Evolutionary conservation across 768 basidiomycete species (phyloP), one percentile per base, ranked within the genome.

Genomic region (Lactifluus pinguis): DNA sequence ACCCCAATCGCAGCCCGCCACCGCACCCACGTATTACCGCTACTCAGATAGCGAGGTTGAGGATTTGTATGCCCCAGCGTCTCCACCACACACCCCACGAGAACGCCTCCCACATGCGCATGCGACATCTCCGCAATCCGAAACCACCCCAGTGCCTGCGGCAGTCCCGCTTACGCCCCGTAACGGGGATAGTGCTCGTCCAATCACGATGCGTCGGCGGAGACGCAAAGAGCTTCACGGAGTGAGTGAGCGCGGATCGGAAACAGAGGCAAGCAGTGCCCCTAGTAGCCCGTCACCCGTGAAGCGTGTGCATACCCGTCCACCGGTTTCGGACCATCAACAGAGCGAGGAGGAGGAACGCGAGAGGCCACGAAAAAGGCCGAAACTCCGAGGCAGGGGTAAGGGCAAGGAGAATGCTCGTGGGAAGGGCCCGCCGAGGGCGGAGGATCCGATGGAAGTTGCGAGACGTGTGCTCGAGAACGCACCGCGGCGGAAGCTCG

Each of bases 341-440:
- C 51, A 42, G 38, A 67, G 70, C 59, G 60, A 65, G 38, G 61
- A 69, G 64, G 61, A 69, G 66, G 70, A 25, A 2, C 25, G 68
- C 47, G 72, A 69, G 54, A 68, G 69, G 66, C 75, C 73, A 62
- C 69, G 71, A 55, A 76, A 77, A 62, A 69, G 60, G 19, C 60
- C 64, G 49, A 68, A 62, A 44, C 34, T 52, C 19, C 67, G 68
- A 49, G 56, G 39, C 11, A 61, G 57, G 41, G 63, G 54, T 14
- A 52, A 52, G 39, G 67, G 69, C 51, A 70, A 68, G 63, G 69
- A 59, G 63, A 66, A 66, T 57, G 60, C 51, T 58, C 57, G 64
- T 59, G 51, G 64, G 66, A 59, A 85, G 81, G 69, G 77, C 17
- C 42, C 41, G 45, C 42, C 41, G 45, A 44, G 21, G 4, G 19